Percentiles rank a stretch among this genome's conserved stretches.
phyloP scores from a whole-genome alignment of 805 yeast genomes.

The Kluyveromyces dobzhanskii region DNA sequence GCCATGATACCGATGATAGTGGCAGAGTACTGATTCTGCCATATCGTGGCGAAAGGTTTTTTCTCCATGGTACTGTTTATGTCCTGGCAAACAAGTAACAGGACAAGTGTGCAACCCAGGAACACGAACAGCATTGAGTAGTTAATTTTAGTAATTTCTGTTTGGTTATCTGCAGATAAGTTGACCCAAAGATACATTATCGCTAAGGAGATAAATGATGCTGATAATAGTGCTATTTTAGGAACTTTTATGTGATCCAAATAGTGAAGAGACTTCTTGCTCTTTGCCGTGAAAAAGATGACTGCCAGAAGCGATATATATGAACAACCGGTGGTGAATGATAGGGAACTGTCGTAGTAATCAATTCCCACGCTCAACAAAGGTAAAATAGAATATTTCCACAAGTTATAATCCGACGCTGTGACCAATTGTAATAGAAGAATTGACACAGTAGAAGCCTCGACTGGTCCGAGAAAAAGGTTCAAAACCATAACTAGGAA shows the following conservation, averaged over 20 bases:
- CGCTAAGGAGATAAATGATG: neutral
- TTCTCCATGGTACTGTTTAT: constrained; percentile 1
- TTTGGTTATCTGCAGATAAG: constrained; percentile 2
- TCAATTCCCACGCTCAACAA: constrained; percentile 6
- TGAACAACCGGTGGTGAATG: constrained; percentile 1
- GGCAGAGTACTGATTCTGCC: constrained; percentile 13
- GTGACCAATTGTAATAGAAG: constrained; percentile 6
- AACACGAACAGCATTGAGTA: constrained; percentile 25
- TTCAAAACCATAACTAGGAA: constrained; percentile 8
- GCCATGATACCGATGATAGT: constrained; percentile 26
- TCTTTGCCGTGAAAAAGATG: neutral
- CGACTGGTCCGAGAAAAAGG: constrained; percentile 9
- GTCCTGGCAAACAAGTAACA: constrained; percentile 23
- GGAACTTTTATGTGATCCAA: constrained; percentile 3
- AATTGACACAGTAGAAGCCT: constrained; percentile 9
- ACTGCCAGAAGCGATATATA: neutral
- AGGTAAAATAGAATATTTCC: constrained; percentile 8
- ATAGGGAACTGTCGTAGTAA: constrained; percentile 1
- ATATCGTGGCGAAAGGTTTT: constrained; percentile 6
- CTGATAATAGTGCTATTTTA: neutral
- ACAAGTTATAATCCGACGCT: constrained; percentile 5
- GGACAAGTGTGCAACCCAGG: constrained; percentile 22
- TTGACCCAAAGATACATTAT: constrained; percentile 3
- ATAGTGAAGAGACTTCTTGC: constrained; percentile 1
- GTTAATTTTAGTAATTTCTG: constrained; percentile 12